phyloP scores from a whole-genome alignment of 345 rosid genomes.

The Eucalyptus dawsonii region DNA sequence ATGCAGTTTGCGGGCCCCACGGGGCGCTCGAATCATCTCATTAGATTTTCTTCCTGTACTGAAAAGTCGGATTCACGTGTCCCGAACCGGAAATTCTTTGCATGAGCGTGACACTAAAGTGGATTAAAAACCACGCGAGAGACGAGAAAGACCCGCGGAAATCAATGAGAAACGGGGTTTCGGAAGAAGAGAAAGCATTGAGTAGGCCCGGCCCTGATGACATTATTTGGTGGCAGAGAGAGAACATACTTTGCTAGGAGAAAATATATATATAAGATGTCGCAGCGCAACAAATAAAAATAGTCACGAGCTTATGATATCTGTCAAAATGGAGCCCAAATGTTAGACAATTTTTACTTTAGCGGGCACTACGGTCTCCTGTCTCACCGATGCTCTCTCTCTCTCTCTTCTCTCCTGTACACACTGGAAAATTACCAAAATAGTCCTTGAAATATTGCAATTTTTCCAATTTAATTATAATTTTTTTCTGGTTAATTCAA shows the following conservation, averaged over 20 bases:
- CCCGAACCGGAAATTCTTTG: neutral
- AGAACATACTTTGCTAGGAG: neutral
- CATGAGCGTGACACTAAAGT: neutral
- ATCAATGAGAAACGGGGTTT: neutral
- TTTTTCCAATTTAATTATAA: too few relatives aligned
- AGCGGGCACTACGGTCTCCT: too few relatives aligned
- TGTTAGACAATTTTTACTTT: too few relatives aligned
- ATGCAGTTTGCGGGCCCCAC: neutral
- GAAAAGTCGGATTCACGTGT: neutral
- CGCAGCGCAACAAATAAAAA: too few relatives aligned
- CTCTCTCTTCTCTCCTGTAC: too few relatives aligned
- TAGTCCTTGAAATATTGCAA: too few relatives aligned
- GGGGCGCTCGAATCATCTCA: neutral
- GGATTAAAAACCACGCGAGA: neutral
- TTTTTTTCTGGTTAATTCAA: too few relatives aligned
- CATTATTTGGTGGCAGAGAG: neutral
- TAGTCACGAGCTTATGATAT: too few relatives aligned
- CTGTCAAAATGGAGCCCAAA: too few relatives aligned
- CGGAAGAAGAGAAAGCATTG: neutral
- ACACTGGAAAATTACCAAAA: too few relatives aligned
- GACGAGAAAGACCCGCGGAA: neutral
- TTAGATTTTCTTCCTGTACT: neutral
- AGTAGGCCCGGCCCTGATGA: neutral
- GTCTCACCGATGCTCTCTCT: too few relatives aligned
- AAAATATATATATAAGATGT: too few relatives aligned